Conservation (phyloP, 352 stramenopile genomes). For the Pythium grandisporangium region DNA sequence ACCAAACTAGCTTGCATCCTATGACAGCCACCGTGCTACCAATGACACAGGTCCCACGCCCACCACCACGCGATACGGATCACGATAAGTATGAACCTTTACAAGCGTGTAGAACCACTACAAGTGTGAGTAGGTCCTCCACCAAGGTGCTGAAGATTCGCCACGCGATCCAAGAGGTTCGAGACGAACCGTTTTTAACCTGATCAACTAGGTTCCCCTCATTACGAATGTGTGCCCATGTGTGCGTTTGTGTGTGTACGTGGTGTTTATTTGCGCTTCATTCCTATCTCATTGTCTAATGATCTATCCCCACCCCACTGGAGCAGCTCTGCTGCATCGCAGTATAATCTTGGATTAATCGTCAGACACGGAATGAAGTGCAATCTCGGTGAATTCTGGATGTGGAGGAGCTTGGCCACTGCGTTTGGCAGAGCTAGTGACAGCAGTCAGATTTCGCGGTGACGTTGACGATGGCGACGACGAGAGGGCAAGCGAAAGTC, state of each 20-base stretch:
- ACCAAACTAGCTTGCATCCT: too few relatives aligned
- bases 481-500: too few relatives aligned
- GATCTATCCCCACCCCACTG: too few relatives aligned
- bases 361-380: constrained; percentile 29
- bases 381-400: constrained; percentile 60
- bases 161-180: constrained; percentile 51
- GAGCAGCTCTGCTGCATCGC: too few relatives aligned
- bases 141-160: constrained; percentile 62
- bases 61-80: too few relatives aligned
- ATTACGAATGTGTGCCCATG: too few relatives aligned
- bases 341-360: too few relatives aligned
- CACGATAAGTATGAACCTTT: too few relatives aligned
- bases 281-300: neutral
- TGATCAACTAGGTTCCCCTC: constrained; percentile 20
- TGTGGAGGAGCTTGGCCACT: constrained; percentile 9
- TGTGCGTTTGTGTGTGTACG: neutral
- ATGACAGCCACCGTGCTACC: too few relatives aligned
- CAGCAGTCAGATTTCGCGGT: neutral
- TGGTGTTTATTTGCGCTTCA: constrained; percentile 3
- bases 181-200: constrained; percentile 65
- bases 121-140: constrained; percentile 1
- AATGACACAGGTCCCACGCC: too few relatives aligned
- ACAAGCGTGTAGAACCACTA: too few relatives aligned
- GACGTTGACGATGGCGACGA: constrained; percentile 3
- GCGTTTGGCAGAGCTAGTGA: constrained; percentile 2